phyloP scores from a whole-genome alignment of 1,139 yeast species.

The Lodderomyces theae region DNA sequence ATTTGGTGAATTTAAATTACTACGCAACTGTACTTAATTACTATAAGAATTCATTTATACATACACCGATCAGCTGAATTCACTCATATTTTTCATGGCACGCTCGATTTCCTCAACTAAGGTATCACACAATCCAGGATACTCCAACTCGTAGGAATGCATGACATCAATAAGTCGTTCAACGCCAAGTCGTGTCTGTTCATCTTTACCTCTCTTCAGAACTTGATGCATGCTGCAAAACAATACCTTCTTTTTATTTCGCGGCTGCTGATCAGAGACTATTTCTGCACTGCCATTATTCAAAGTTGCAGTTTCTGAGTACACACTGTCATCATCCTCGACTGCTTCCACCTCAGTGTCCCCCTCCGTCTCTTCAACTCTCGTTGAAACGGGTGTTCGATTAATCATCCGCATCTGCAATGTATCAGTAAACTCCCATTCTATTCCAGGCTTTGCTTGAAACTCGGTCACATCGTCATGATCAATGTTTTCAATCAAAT shows the following conservation, averaged over 20 bases:
- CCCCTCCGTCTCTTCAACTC: not conserved
- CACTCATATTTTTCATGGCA: not conserved
- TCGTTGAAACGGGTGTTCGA: not conserved
- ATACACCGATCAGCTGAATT: not conserved
- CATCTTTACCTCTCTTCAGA: constrained; percentile 46
- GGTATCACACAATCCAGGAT: constrained; percentile 64
- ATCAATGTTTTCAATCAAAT: constrained; percentile 1
- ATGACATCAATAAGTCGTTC: constrained; percentile 36
- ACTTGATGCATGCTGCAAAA: constrained; percentile 35
- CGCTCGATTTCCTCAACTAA: constrained; percentile 52
- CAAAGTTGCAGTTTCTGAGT: not conserved
- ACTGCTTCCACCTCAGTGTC: not conserved
- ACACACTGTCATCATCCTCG: not conserved
- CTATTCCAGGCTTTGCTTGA: constrained; percentile 2
- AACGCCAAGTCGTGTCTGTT: constrained; percentile 46
- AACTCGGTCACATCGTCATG: constrained; percentile 1
- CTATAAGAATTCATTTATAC: no score
- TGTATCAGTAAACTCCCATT: constrained; percentile 12
- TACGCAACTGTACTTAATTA: no score
- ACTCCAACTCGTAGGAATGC: constrained; percentile 44
- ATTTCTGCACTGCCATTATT: not conserved
- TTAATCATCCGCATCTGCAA: not conserved
- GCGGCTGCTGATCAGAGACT: not conserved
- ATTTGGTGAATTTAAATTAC: no score
- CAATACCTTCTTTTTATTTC: constrained; percentile 11